Evolutionary conservation across 2,329 filamentous ascomycete species (phyloP), one percentile per base, ranked within the genome.

Genomic region (Chrysoporthe austroafricana): DNA sequence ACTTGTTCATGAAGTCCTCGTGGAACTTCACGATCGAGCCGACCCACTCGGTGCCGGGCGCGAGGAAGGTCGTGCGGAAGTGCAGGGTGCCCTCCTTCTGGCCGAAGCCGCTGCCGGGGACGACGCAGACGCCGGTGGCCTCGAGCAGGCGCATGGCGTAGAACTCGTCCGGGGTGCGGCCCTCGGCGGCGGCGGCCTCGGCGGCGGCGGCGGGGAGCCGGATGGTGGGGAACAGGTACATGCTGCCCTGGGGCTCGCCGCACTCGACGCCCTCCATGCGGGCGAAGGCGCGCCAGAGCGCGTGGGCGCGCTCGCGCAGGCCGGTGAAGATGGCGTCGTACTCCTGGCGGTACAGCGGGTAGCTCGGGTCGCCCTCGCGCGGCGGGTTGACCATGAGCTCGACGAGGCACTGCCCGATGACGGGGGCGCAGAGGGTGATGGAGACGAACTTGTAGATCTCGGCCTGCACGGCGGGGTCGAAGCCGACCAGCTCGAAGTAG

Each of bases 141-240:
- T 99, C 94, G 70, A 99, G 91, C 75, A 99, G 84, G 70, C 89
- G 87, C 83, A 97, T 87, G 81, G 91, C 94, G 85, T 99, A 99
- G 82, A 96, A 97, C 80, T 98, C 95, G 75, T 99, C 96, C 1
- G 95, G 82, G 14, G 85, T 83, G 76, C 91, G 91, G 74, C 88
- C 89, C 78, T 94, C 92, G 70, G 90, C 82, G 75, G 84, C 79
- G 46, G 96, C 96, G 18, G 92, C 92, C 72, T 90, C 90, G 70
- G 90, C 80, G 52, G 94, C 96, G 81, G 92, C 93, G 34, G 81
- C 73, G 1, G 96, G 88, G 34, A 99, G 84, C 44, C 84, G 88
- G 81, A 99, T 97, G 73, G 93, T 96, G 34, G 96, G 96, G 88
- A 98, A 99, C 75, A 99, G 91, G 83, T 99, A 99, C 96, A 99